phyloP scores from a whole-genome alignment of 495 filamentous ascomycete species.

The Neurospora sp. region DNA sequence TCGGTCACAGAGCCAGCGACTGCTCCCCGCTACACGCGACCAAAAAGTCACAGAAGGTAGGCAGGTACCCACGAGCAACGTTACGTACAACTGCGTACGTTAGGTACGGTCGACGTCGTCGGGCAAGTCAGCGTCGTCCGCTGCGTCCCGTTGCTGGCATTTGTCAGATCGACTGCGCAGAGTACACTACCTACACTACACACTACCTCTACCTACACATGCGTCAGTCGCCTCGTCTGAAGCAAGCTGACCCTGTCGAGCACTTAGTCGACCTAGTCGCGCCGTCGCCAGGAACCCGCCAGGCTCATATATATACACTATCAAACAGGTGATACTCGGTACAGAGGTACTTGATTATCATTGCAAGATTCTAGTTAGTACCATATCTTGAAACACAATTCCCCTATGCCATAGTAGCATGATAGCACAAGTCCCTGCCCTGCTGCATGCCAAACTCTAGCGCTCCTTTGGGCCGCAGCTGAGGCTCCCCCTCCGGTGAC shows the following conservation, averaged over 20 bases:
- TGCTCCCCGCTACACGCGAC: neutral
- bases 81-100: neutral
- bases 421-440: neutral
- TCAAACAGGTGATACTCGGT: neutral
- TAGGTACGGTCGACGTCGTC: neutral
- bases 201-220: neutral
- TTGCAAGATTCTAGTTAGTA: neutral
- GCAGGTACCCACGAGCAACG: neutral
- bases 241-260: neutral
- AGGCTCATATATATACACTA: neutral
- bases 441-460: neutral
- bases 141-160: neutral
- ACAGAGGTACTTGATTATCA: neutral
- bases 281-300: neutral
- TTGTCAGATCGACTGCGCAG: neutral
- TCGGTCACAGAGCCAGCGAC: neutral
- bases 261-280: neutral
- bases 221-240: neutral
- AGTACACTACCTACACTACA: neutral
- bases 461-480: neutral
- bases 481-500: neutral
- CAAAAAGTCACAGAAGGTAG: neutral
- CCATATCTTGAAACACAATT: neutral
- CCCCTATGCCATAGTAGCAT: neutral
- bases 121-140: neutral